Base-by-base conservation (phyloP, 306 rosid species). In the Acacia confusa region DNA sequence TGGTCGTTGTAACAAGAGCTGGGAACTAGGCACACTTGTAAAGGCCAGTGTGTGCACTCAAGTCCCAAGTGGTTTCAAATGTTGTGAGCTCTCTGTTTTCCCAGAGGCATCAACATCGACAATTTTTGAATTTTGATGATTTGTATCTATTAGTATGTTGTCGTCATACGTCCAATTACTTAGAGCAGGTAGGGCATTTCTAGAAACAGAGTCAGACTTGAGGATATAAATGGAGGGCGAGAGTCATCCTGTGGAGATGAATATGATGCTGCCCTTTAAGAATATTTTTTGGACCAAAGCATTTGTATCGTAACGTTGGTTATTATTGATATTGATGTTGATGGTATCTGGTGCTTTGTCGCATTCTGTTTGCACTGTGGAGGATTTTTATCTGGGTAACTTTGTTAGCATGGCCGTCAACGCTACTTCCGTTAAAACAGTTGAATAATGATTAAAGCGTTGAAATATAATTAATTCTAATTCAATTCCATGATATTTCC, bases 1-100 rank as follows among this genome's bases (percentile, higher is more conserved):
- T 86, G n/a, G 50, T 78, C 43, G 8, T 45, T 44, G 79, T 69
- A 28, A 70, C 47, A 48, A n/a, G 43, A 73, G 77, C 24, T 74
- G 60, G 74, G 83, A 64, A 30, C 43, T 32, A 82, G 74, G 52
- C 84, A 70, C 22, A 16, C 57, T 28, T 73, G 27, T 47, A 30
- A 52, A 77, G 73, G 69, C 70, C 34, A 82, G 70, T 79, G 74
- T 70, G 64, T 71, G 19, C 32, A 1, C 45, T 24, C 44, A 16
- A 79, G 77, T 53, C 65, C 48, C 17, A 36, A 76, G 68, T 70
- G 6, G 5, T 69, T 7, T 68, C 32, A 70, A 57, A 52, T 63
- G 61, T 15, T 61, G 58, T 24, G 57, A 75, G 57, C 70, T 76
- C 27, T 70, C 13, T 75, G 45, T 78, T 61, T 10, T 82, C 44